Evolutionary conservation across 2,329 filamentous ascomycete genomes (phyloP).

Genomic region (Epichloe glyceriae): DNA sequence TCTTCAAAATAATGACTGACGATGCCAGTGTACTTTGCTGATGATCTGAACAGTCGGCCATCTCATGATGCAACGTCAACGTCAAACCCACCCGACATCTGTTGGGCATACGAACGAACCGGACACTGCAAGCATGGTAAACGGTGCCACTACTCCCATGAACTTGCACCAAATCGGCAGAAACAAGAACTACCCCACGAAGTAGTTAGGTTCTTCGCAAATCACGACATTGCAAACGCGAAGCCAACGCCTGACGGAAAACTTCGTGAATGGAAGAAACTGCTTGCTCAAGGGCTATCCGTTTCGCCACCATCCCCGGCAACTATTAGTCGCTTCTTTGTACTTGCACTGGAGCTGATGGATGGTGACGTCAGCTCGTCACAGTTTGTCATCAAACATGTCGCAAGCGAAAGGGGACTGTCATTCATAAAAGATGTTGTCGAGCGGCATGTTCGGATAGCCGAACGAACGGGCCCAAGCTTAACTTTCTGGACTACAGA

Average conservation of each 20-base stretch:
- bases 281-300: constrained; percentile 2
- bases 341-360: constrained; percentile 11
- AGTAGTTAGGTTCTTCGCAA: not conserved
- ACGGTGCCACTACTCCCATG: constrained; percentile 7
- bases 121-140: constrained; percentile 8
- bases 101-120: not conserved
- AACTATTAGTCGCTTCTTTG: constrained; percentile 8
- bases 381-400: constrained; percentile 10
- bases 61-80: not conserved
- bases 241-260: constrained; percentile 7
- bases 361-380: constrained; percentile 9
- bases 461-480: not conserved
- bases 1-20: too few relatives aligned
- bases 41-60: not conserved
- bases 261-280: constrained; percentile 9
- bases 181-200: not conserved
- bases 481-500: constrained; percentile 13
- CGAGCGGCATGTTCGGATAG: constrained; percentile 13
- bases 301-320: not conserved
- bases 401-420: constrained; percentile 18
- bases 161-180: not conserved
- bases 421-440: constrained; percentile 14
- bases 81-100: not conserved
- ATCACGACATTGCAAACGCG: not conserved
- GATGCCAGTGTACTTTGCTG: not conserved